A percentile compares a stretch with the other conserved stretches of the same genome.
phyloP scores from a whole-genome alignment of 768 basidiomycete genomes.

The Pleurotus cornucopiae region DNA sequence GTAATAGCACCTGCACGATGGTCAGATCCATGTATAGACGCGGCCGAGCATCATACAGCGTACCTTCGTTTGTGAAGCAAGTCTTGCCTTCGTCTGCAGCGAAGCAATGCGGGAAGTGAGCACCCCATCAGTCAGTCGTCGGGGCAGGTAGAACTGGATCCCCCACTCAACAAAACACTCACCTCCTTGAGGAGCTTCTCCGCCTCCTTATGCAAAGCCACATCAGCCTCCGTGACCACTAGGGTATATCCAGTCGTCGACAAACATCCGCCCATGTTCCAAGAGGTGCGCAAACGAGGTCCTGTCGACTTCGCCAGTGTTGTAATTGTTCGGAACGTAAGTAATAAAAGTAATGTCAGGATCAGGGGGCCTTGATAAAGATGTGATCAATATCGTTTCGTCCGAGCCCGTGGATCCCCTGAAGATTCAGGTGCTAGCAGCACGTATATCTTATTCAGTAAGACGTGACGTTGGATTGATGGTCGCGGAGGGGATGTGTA shows the following conservation, averaged over 20 bases:
- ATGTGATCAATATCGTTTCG: not conserved
- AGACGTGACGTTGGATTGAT: conserved; percentile 7
- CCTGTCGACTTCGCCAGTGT: conserved; percentile 3
- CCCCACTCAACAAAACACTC: conserved; percentile 17
- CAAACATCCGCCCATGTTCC: conserved; percentile 73
- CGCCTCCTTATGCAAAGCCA: conserved; percentile 57
- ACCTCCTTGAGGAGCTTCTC: conserved; percentile 81
- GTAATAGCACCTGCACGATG: conserved; percentile 63
- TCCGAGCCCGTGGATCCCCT: not conserved
- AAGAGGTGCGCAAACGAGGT: conserved; percentile 3
- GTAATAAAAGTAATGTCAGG: not conserved
- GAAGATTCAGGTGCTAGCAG: not conserved
- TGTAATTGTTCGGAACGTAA: not conserved
- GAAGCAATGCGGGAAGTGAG: conserved; percentile 5
- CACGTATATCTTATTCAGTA: not conserved
- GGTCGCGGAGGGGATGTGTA: not conserved
- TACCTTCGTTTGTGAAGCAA: conserved; percentile 77
- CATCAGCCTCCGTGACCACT: conserved; percentile 69
- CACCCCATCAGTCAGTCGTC: not conserved
- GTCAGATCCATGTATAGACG: not conserved
- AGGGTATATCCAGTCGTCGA: conserved; percentile 48
- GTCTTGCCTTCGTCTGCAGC: conserved; percentile 64
- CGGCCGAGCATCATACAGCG: conserved; percentile 7
- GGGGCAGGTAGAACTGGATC: not conserved
- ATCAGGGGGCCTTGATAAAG: not conserved